phyloP scores from a whole-genome alignment of 2,329 filamentous ascomycete genomes.

The Botryotinia globosa region DNA sequence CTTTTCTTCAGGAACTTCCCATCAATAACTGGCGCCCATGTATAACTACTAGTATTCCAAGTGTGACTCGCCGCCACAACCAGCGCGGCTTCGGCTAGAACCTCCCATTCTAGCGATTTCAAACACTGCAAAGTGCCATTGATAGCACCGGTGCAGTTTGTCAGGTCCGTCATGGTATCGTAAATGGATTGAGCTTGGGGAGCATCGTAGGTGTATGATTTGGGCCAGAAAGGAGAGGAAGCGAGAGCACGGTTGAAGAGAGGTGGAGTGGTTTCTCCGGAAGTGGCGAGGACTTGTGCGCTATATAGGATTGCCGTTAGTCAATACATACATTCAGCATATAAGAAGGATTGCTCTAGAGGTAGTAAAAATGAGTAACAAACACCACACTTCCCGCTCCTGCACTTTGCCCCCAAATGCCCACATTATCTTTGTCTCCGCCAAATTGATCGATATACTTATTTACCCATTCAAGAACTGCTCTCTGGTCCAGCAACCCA shows the following conservation, averaged over 20 bases:
- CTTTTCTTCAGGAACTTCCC: constrained; percentile 48
- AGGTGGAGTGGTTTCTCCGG: constrained; percentile 41
- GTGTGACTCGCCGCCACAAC: constrained; percentile 48
- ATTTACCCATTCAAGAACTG: constrained; percentile 57
- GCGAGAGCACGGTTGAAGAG: constrained; percentile 53
- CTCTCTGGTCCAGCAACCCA: constrained; percentile 60
- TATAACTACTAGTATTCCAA: constrained; percentile 55
- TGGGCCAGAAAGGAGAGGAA: constrained; percentile 52
- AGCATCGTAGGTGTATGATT: constrained; percentile 51
- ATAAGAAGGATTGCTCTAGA: not conserved
- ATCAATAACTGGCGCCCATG: constrained; percentile 61
- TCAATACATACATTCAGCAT: not conserved
- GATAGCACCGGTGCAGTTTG: constrained; percentile 44
- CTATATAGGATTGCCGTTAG: not conserved
- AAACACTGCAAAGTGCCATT: constrained; percentile 49
- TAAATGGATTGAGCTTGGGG: constrained; percentile 47
- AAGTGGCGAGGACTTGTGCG: constrained; percentile 51
- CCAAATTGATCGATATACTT: constrained; percentile 58
- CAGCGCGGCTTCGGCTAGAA: constrained; percentile 51
- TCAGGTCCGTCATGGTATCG: constrained; percentile 44
- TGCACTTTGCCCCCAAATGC: constrained; percentile 58
- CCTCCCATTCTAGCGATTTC: constrained; percentile 52
- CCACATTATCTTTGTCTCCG: constrained; percentile 55
- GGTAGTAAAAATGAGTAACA: not conserved
- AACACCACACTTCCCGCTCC: constrained; percentile 51